These are phyloP conservation scores for Alternaria sp. DNA, from an alignment of 2,329 filamentous ascomycete species.

Conservation along the genomic window DNA sequence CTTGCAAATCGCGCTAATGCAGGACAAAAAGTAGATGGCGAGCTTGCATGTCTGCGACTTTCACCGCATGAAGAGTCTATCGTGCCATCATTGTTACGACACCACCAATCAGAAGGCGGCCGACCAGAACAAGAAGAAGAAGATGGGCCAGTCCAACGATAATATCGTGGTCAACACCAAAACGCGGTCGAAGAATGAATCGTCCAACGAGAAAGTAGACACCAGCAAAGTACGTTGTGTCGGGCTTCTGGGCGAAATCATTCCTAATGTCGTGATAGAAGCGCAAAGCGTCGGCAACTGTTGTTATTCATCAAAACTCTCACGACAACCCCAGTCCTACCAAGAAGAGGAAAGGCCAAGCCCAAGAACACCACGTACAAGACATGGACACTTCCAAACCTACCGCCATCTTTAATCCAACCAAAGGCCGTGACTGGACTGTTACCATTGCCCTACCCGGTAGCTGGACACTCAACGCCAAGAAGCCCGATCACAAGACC, in stretches of 20 bases:
- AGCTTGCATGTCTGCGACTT: conserved; percentile 9
- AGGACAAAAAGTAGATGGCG: conserved; percentile 16
- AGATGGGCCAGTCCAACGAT: conserved; percentile 8
- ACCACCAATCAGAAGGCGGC: not conserved
- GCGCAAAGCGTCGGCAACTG: conserved; percentile 32
- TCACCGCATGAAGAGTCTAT: not conserved
- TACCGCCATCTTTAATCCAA: conserved; percentile 72
- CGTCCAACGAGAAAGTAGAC: conserved; percentile 4
- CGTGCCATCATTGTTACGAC: not conserved
- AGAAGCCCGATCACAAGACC: conserved; percentile 78
- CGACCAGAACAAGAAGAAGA: not conserved
- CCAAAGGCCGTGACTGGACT: conserved; percentile 72
- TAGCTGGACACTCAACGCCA: conserved; percentile 71
- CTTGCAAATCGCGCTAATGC: conserved; percentile 27
- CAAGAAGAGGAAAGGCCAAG: conserved; percentile 30
- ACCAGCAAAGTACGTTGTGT: conserved; percentile 20
- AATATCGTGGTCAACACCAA: conserved; percentile 14
- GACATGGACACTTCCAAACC: conserved; percentile 69
- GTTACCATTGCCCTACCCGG: conserved; percentile 80
- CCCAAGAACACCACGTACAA: conserved; percentile 17
- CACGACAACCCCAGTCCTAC: conserved; percentile 14
- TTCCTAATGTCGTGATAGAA: conserved; percentile 26
- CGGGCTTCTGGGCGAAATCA: no score
- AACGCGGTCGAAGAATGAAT: conserved; percentile 16
- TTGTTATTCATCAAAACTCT: conserved; percentile 30